A percentile compares a stretch with the other conserved stretches of the same genome.
These are phyloP conservation scores for Sporothrix euskadiensis DNA, from an alignment of 2,329 filamentous ascomycete genomes.

Conservation along the genomic window DNA sequence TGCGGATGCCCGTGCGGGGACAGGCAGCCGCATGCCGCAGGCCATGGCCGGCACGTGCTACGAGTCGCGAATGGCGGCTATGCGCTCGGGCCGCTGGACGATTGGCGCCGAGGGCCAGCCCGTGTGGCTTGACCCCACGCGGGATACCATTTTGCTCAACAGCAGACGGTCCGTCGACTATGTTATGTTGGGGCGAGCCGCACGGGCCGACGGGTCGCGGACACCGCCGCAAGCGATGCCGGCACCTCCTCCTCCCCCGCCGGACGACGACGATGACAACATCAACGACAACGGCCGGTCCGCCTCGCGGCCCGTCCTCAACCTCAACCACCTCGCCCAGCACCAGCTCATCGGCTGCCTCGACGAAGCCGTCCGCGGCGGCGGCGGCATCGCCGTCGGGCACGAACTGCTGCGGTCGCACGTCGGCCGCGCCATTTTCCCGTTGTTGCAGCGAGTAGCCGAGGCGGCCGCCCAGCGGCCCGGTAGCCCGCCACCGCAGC, in stretches of 20 bases:
- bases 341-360: slow-evolving; percentile 10
- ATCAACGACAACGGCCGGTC: neutral
- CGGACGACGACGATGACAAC: too few relatives aligned
- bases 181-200: neutral
- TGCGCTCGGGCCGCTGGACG: slow-evolving; percentile 21
- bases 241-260: neutral
- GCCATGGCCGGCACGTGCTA: slow-evolving; percentile 19
- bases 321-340: neutral
- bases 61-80: slow-evolving; percentile 12
- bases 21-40: slow-evolving; percentile 16
- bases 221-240: neutral
- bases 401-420: slow-evolving; percentile 5
- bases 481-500: neutral
- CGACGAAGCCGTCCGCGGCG: slow-evolving; percentile 15
- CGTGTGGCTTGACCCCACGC: slow-evolving; percentile 25
- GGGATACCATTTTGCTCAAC: slow-evolving; percentile 28
- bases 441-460: slow-evolving; percentile 1
- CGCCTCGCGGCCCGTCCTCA: neutral
- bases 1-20: neutral
- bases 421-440: slow-evolving; percentile 15
- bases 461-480: neutral
- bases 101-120: slow-evolving; percentile 15
- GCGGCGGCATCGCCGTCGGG: slow-evolving; percentile 9
- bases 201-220: neutral
- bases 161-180: slow-evolving; percentile 14